phyloP scores from a whole-genome alignment of 441 rosid species.

The Adansonia gregorii region DNA sequence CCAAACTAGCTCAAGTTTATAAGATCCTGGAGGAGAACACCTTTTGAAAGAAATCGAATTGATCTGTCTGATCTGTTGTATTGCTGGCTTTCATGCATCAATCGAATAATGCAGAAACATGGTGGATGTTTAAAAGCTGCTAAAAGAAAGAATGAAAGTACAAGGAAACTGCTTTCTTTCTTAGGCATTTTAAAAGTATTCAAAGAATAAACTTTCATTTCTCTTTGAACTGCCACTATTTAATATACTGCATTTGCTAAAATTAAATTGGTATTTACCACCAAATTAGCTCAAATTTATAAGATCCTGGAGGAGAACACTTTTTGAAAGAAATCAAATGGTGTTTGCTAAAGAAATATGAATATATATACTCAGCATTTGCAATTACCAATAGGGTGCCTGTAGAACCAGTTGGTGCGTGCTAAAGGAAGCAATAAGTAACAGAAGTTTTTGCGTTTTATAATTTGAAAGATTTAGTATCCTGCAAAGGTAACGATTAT shows the following conservation, averaged over 20 bases:
- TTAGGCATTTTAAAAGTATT: neutral
- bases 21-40: neutral
- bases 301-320: neutral
- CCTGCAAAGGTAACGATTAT: neutral
- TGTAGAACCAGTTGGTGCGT: neutral
- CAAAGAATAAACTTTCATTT: neutral
- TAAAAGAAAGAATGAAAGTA: neutral
- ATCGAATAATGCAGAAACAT: constrained; percentile 25
- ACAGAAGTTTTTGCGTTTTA: neutral
- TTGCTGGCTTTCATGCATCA: constrained; percentile 16
- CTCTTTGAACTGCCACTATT: constrained; percentile 3
- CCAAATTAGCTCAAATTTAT: constrained; percentile 5
- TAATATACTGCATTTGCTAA: neutral
- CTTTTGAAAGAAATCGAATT: constrained; percentile 8
- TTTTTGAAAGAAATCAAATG: constrained; percentile 8
- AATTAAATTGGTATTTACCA: constrained; percentile 2
- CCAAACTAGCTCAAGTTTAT: constrained; percentile 4
- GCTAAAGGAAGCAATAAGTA: constrained; percentile 10
- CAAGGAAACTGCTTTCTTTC: neutral
- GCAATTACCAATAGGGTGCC: neutral
- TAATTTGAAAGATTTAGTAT: constrained; percentile 11
- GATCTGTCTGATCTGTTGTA: no score
- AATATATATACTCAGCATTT: neutral
- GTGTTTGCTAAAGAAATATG: neutral
- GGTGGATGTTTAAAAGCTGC: constrained; percentile 9